Conservation (phyloP, 75 land plant genomes). For the Pinus albicaulis region DNA sequence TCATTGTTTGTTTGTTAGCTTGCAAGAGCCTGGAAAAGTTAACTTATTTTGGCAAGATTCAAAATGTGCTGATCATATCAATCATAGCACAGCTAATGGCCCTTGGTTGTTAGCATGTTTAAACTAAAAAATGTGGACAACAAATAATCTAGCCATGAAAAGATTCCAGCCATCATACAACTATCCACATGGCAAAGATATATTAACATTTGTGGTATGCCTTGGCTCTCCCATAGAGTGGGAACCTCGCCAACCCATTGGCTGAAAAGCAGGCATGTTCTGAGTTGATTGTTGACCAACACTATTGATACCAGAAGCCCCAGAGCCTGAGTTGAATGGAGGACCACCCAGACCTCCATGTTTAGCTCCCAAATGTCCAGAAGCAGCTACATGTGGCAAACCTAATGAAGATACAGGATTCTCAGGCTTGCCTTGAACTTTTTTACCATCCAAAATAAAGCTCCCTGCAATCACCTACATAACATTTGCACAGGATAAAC, state of each 20-base stretch:
- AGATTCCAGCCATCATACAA: constrained; percentile 2
- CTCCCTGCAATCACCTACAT: constrained; percentile 82
- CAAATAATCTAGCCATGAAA: constrained; percentile 3
- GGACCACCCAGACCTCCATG: not conserved
- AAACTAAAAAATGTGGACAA: constrained; percentile 4
- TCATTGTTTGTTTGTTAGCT: not conserved
- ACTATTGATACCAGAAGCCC: not conserved
- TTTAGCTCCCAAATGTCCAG: constrained; percentile 18
- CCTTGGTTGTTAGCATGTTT: not conserved
- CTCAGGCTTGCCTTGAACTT: constrained; percentile 23
- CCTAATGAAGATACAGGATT: constrained; percentile 23
- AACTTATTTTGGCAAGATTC: constrained; percentile 5
- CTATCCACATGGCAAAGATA: not conserved
- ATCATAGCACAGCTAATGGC: constrained; percentile 5
- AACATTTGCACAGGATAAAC: not conserved
- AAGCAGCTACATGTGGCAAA: constrained; percentile 21
- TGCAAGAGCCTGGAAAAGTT: not conserved
- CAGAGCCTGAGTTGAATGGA: not conserved
- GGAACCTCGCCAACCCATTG: constrained; percentile 5
- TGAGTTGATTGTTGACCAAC: constrained; percentile 4
- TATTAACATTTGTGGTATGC: constrained; percentile 5
- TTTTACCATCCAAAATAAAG: constrained; percentile 70
- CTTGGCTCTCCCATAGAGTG: not conserved
- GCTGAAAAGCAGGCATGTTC: not conserved
- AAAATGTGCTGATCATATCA: constrained; percentile 1